Evolutionary conservation across 2,329 filamentous ascomycete species (phyloP).

Genomic region (Calonectria pauciramosa): DNA sequence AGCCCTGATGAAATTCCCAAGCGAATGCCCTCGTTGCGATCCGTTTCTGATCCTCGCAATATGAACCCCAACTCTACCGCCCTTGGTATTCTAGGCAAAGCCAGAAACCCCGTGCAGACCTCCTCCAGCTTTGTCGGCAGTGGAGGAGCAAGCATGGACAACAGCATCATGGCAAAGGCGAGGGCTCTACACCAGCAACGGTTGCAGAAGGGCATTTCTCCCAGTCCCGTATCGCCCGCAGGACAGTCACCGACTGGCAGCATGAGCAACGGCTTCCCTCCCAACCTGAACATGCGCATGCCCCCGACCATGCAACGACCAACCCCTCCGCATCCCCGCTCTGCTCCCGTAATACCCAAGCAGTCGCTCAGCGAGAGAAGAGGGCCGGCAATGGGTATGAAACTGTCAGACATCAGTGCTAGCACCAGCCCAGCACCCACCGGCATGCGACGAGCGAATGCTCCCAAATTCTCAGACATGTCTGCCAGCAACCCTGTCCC

Average conservation of each 20-base stretch:
- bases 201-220: constrained; percentile 58
- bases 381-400: constrained; percentile 46
- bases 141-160: constrained; percentile 51
- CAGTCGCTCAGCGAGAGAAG: constrained; percentile 77
- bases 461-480: constrained; percentile 62
- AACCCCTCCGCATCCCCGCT: constrained; percentile 64
- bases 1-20: constrained; percentile 56
- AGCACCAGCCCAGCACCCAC: constrained; percentile 38
- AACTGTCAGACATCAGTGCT: constrained; percentile 33
- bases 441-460: constrained; percentile 48
- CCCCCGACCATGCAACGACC: constrained; percentile 59
- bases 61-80: constrained; percentile 91
- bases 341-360: constrained; percentile 66
- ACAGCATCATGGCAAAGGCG: constrained; percentile 62
- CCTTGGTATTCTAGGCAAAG: constrained; percentile 80
- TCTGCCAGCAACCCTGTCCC: constrained; percentile 37
- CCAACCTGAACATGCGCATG: constrained; percentile 60
- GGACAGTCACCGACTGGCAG: constrained; percentile 51
- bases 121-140: constrained; percentile 52
- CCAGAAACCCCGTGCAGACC: constrained; percentile 64
- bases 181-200: constrained; percentile 62
- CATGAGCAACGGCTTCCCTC: constrained; percentile 59
- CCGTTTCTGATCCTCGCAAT: constrained; percentile 69
- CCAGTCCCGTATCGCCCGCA: constrained; percentile 49
- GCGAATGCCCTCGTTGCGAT: constrained; percentile 71